Base-by-base conservation (phyloP, 2,329 filamentous ascomycete genomes). In the Hypoxylon sp. region DNA sequence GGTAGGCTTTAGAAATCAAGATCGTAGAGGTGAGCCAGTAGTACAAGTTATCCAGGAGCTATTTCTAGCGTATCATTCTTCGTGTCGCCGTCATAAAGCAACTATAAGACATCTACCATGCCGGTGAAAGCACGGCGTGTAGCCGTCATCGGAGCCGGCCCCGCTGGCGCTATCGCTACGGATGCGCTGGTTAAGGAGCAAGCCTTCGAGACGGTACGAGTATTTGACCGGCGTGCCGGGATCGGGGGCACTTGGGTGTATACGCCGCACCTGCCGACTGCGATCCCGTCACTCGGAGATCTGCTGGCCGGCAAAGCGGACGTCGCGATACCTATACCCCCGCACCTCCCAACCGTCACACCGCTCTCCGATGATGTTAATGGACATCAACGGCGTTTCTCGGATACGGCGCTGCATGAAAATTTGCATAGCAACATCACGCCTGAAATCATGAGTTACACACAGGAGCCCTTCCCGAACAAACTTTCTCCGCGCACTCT, bases 361-460 rank as follows among this genome's bases (percentile, higher is more conserved):
- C 78, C 80, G 0, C 78, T 80, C 35, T 80, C 80, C 13, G 75
- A 78, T 19, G 67, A 67, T 1, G 60, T 78, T 26, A 79, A 78
- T 51, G 73, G 65, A 8, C 74, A 79, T 11, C 81, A 83, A 65
- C 77, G 81, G 35, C 82, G 86, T 5, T 87, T 84, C 70, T 80
- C 81, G 1, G 85, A 87, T 63, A 85, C 86, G 0, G 83, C 85
- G 0, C 81, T 88, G 24, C 88, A 90, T 70, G 84, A 86, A 11
- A 80, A 84, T n/a, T 77, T 90, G 22, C 85, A 90, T 68, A 89
- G 85, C 33, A 90, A 90, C 72, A 85, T 90, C 56, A 84, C 84
- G 46, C 83, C 83, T 0, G 76, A 80, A 3, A 83, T 85, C 5
- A 90, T 90, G 87, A 81, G 81, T 8, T 90, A 84, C 70, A 85